Percentiles rank a stretch among this genome's conserved stretches.
Evolutionary conservation across 1,139 yeast species (phyloP).

Genomic region (Scheffersomyces cryptocercus): DNA sequence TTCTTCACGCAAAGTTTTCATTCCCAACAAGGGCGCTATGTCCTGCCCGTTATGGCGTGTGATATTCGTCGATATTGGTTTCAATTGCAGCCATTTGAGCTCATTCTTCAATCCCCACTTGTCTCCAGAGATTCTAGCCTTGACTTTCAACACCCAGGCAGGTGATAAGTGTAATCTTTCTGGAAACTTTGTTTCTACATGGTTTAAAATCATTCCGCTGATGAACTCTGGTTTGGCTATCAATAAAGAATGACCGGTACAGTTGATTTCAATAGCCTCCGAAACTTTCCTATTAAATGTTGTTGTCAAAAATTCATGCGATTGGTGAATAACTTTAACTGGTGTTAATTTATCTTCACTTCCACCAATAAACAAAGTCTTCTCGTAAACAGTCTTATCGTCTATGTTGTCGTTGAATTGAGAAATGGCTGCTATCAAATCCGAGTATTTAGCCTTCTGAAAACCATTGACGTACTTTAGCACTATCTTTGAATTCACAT

Average conservation of each 20-base stretch:
- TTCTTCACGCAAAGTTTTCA: slow-evolving; percentile 73
- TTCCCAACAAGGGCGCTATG: slow-evolving; percentile 58
- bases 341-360: slow-evolving; percentile 60
- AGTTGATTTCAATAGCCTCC: slow-evolving; percentile 39
- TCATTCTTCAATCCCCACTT: slow-evolving; percentile 83
- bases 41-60: slow-evolving; percentile 32
- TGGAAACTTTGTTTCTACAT: slow-evolving; percentile 53
- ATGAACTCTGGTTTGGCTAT: slow-evolving; percentile 65
- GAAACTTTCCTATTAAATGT: slow-evolving; percentile 33
- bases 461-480: slow-evolving; percentile 56
- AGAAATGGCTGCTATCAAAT: slow-evolving; percentile 41
- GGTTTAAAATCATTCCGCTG: slow-evolving; percentile 63
- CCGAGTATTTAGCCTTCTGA: slow-evolving; percentile 40
- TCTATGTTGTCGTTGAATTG: slow-evolving; percentile 35
- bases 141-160: slow-evolving; percentile 63
- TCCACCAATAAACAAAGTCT: slow-evolving; percentile 59
- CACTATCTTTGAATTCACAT: slow-evolving; percentile 56
- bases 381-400: slow-evolving; percentile 34
- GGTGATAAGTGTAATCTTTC: slow-evolving; percentile 51
- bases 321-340: slow-evolving; percentile 26
- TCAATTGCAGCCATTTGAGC: slow-evolving; percentile 64
- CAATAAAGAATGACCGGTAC: slow-evolving; percentile 68
- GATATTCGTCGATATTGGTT: slow-evolving; percentile 50
- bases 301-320: slow-evolving; percentile 25
- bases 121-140: slow-evolving; percentile 63